Base-by-base conservation (phyloP, 169 alveolate species). In the Plasmodium knowlesi region DNA sequence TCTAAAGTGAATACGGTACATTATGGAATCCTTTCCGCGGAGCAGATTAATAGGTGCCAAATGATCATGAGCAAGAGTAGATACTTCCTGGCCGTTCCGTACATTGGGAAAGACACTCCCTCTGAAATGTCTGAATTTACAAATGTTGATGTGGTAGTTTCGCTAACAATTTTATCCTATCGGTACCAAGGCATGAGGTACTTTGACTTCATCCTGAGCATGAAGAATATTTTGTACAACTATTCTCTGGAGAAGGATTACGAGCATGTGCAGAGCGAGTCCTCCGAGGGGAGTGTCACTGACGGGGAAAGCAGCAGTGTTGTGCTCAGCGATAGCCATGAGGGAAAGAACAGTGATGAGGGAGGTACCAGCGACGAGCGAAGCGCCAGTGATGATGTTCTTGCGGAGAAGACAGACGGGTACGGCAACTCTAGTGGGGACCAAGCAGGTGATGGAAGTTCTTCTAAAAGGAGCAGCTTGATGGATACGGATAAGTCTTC, bases 71-170 rank as follows among this genome's bases (percentile, higher is more conserved):
- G 97, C 8, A 93, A 86, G 8, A 94, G 98, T n/a, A 96, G 99
- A 61, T 96, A 96, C 74, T 95, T 97, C 94, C 94, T 98, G 73
- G 98, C 99, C 1, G 98, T 98, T 34, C 99, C 99, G 19, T 98
- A 97, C 83, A 97, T 98, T 41, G 99, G 99, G 8, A 98, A 97
- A 83, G 99, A 98, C 94, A 96, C 98, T 30, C 99, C 99, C 1
- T 96, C 98, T 43, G 90, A 79, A 19, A 97, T 97, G 92, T 97
- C 99, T 19, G 99, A 98, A 84, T 98, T 97, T 96, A 97, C 99
- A 12, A 98, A 98, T 81, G 98, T 99, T 0, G 99, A 98, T 92
- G 98, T 98, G 9, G 97, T 98, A 19, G 98, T 98, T 54, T 98
- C 98, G 8, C 86, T 97, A 82, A 97, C 99, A 28, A 96, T 98